Base-by-base conservation (phyloP, 345 rosid species). In the Citrus sinensis region DNA sequence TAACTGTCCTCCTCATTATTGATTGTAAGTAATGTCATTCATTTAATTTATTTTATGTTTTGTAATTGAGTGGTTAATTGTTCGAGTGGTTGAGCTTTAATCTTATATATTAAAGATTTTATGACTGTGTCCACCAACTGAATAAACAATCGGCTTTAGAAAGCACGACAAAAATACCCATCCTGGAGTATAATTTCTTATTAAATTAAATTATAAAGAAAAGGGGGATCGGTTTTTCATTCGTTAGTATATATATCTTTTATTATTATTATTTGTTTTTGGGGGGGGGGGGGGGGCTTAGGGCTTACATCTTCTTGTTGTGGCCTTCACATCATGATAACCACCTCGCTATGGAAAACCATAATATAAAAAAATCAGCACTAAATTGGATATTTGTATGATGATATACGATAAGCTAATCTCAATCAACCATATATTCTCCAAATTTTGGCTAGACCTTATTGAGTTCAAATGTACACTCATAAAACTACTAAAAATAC, bases 341-440 rank as follows among this genome's bases (percentile, higher is more conserved):
- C 84, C 72, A 73, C 81, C 78, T 29, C 3, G 32, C 13, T 2
- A n/a, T 1, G 39, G 27, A 67, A 4, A 14, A 56, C 25, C 37
- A 4, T 1, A 7, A 34, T 65, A 62, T 51, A n/a, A 75, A 70
- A 71, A 68, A 65, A 25, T 46, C 42, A 17, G 17, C 22, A 55
- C 11, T 27, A 9, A 46, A 37, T 37, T 82, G 25, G 68, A 74
- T 74, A 37, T 64, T 56, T 39, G 9, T 9, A 40, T 56, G 40
- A 75, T 61, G 78, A 81, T 78, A 63, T 60, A 24, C 76, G 79
- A 79, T 67, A 6, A 60, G 30, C 67, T 40, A 72, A 49, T 71
- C 70, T 51, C 82, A 83, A 81, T 84, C 8, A 76, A 79, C 69
- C 10, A 25, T 11, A 24, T 68, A 14, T 30, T 68, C 66, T 42